Evolutionary conservation across 495 filamentous ascomycete genomes (phyloP).

Genomic region (Aspergillus incahuasiensis): DNA sequence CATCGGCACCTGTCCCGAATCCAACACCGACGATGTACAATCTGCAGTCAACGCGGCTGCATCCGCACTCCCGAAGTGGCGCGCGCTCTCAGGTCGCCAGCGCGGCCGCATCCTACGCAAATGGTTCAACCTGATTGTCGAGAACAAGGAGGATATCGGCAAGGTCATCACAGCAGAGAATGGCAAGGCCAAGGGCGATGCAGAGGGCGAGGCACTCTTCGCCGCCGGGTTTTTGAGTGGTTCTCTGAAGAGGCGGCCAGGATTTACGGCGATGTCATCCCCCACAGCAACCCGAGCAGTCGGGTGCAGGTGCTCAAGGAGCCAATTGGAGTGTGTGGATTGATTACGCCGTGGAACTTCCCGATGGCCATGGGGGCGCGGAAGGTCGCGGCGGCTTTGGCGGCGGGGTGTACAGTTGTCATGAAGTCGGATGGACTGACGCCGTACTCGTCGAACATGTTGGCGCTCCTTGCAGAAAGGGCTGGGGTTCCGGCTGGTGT

Average conservation of each 20-base stretch:
- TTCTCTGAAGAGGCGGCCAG: constrained; percentile 74
- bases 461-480: constrained; percentile 45
- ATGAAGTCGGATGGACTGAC: constrained; percentile 48
- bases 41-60: constrained; percentile 65
- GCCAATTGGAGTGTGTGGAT: constrained; percentile 33
- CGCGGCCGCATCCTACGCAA: constrained; percentile 48
- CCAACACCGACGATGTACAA: constrained; percentile 30
- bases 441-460: constrained; percentile 41
- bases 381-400: constrained; percentile 63
- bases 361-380: constrained; percentile 79
- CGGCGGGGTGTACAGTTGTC: constrained; percentile 48
- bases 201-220: constrained; percentile 68
- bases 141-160: constrained; percentile 71
- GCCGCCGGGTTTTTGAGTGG: constrained; percentile 80
- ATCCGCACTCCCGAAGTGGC: constrained; percentile 62
- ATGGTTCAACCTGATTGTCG: constrained; percentile 56
- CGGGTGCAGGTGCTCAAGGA: constrained; percentile 27
- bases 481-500: constrained; percentile 48
- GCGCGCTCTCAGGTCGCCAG: constrained; percentile 62
- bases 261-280: constrained; percentile 67
- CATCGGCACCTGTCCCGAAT: constrained; percentile 72
- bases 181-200: constrained; percentile 69
- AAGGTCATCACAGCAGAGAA: constrained; percentile 61
- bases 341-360: constrained; percentile 66
- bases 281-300: constrained; percentile 25